These are phyloP conservation scores for Candida ficus DNA, from an alignment of 805 yeast species.

Conservation along the genomic window DNA sequence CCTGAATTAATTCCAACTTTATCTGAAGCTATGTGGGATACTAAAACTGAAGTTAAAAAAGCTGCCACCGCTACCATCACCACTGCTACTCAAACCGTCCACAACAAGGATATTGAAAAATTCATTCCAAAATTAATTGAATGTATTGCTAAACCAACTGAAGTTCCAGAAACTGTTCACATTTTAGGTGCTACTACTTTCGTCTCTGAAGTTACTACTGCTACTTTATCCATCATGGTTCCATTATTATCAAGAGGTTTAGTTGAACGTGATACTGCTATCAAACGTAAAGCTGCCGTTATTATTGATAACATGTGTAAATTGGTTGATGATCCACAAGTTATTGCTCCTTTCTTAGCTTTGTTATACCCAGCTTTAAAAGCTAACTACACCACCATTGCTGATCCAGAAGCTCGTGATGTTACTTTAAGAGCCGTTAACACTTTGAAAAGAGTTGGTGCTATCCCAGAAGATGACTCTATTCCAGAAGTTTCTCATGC, in stretches of 20 bases:
- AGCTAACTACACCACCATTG: slow-evolving; percentile 91
- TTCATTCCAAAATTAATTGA: slow-evolving; percentile 96
- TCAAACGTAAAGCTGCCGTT: slow-evolving; percentile 99
- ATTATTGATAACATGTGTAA: slow-evolving; percentile 99
- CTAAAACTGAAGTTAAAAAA: slow-evolving; percentile 95
- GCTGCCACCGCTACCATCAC: slow-evolving; percentile 95
- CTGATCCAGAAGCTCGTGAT: slow-evolving; percentile 99
- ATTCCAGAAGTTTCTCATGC: slow-evolving; percentile 98
- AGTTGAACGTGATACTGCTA: slow-evolving; percentile 98
- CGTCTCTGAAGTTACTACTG: slow-evolving; percentile 99
- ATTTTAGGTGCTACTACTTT: slow-evolving; percentile 98
- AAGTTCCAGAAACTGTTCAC: slow-evolving; percentile 99
- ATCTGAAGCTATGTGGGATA: slow-evolving; percentile 99
- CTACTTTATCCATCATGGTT: slow-evolving; percentile 98
- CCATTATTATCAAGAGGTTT: slow-evolving; percentile 99
- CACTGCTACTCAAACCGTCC: slow-evolving; percentile 95
- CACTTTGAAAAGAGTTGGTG: slow-evolving; percentile 99
- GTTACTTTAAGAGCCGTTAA: slow-evolving; percentile 95
- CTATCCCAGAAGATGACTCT: slow-evolving; percentile 80
- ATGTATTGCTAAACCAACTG: slow-evolving; percentile 95
- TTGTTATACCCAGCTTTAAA: slow-evolving; percentile 94
- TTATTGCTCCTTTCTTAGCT: slow-evolving; percentile 98
- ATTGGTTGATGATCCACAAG: slow-evolving; percentile 99
- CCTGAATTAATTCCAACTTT: slow-evolving; percentile 97
- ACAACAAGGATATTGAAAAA: slow-evolving; percentile 99